Evolutionary conservation across 495 filamentous ascomycete genomes (phyloP).

Genomic region (Usnea hakonensis): DNA sequence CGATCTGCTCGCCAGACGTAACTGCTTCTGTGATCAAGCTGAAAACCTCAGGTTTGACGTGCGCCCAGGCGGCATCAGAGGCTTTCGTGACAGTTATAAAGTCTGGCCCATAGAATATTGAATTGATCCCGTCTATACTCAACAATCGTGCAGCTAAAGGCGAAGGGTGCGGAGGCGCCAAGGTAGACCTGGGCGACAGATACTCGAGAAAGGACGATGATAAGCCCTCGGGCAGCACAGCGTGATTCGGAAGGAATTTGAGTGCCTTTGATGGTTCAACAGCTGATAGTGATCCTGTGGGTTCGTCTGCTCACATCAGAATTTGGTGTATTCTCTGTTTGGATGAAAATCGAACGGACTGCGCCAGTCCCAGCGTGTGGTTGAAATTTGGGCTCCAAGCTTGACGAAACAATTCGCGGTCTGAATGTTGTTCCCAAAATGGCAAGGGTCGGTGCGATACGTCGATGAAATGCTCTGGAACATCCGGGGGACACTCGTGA

Average conservation of each 20-base stretch:
- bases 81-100: constrained; percentile 96
- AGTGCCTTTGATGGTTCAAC: constrained; percentile 45
- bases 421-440: not conserved
- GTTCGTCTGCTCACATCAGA: constrained; percentile 52
- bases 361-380: constrained; percentile 22
- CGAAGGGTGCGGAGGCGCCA: constrained; percentile 86
- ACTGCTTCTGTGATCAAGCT: constrained; percentile 87
- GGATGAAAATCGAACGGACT: constrained; percentile 87
- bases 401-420: not conserved
- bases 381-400: not conserved
- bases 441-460: not conserved
- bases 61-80: constrained; percentile 79
- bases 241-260: constrained; percentile 88
- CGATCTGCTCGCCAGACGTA: constrained; percentile 71
- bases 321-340: constrained; percentile 91
- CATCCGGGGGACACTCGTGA: not conserved
- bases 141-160: constrained; percentile 82
- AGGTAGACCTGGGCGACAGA: constrained; percentile 74
- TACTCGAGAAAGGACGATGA: constrained; percentile 81
- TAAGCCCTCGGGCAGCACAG: constrained; percentile 65
- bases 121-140: constrained; percentile 82
- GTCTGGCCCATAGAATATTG: constrained; percentile 90
- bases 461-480: constrained; percentile 5
- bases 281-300: not conserved
- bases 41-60: constrained; percentile 93